Conservation (phyloP, 1,284 basidiomycete species). For the Tilletia caries region DNA sequence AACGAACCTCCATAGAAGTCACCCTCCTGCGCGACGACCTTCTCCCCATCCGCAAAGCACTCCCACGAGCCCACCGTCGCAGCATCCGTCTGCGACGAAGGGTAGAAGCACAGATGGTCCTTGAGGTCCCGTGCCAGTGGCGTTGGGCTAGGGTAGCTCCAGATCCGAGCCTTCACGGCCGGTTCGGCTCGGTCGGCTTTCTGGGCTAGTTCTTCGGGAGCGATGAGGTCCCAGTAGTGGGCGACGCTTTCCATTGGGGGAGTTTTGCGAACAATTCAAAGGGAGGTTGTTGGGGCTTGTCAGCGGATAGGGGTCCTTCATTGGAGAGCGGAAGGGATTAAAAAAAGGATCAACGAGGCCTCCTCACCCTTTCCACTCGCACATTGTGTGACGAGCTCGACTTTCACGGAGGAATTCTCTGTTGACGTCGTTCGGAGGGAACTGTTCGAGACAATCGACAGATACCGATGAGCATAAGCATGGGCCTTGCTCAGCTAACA, state of each 20-base stretch:
- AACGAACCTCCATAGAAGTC: constrained; percentile 40
- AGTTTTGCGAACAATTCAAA: neutral
- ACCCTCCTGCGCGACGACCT: constrained; percentile 43
- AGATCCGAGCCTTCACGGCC: constrained; percentile 35
- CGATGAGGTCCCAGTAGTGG: constrained; percentile 12
- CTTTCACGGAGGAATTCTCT: constrained; percentile 31
- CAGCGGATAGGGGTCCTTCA: too few species aligned
- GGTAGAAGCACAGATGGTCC: constrained; percentile 50
- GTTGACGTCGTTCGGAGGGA: constrained; percentile 38
- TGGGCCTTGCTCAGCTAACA: too few species aligned
- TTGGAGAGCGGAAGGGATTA: neutral
- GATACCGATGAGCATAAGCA: too few species aligned
- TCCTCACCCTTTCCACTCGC: constrained; percentile 47
- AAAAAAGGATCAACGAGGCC: neutral
- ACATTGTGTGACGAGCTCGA: constrained; percentile 42
- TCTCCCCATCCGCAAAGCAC: constrained; percentile 46
- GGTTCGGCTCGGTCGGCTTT: constrained; percentile 25
- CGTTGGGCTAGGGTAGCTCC: constrained; percentile 47
- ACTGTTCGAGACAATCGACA: constrained; percentile 21
- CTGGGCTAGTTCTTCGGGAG: constrained; percentile 5
- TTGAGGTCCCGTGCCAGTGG: constrained; percentile 36
- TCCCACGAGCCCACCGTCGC: constrained; percentile 37
- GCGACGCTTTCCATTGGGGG: constrained; percentile 8
- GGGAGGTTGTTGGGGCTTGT: too few species aligned
- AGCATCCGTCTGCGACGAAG: constrained; percentile 35